Evolutionary conservation across 495 filamentous ascomycete genomes (phyloP).

Genomic region (Choiromyces venosus): DNA sequence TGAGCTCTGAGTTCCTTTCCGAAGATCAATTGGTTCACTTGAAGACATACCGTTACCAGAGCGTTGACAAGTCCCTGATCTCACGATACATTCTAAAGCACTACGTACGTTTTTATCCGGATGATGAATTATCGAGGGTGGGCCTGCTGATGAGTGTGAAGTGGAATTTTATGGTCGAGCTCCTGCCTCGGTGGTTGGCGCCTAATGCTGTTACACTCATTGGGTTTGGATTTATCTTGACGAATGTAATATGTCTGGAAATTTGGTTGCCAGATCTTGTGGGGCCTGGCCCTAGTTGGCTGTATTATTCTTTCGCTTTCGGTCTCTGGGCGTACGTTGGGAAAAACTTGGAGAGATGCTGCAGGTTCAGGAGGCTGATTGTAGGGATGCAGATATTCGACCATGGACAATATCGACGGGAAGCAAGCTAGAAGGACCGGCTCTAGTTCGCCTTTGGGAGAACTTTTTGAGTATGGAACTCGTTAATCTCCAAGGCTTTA

Average conservation of each 20-base stretch:
- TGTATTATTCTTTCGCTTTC: slow-evolving; percentile 91
- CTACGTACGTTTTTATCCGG: slow-evolving; percentile 60
- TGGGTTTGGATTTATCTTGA: slow-evolving; percentile 89
- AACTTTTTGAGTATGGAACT: slow-evolving; percentile 77
- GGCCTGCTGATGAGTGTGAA: slow-evolving; percentile 44
- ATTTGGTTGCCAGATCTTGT: slow-evolving; percentile 85
- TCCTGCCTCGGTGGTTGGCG: slow-evolving; percentile 90
- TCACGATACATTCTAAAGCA: slow-evolving; percentile 89
- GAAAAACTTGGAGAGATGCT: neutral
- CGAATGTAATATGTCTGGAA: slow-evolving; percentile 72
- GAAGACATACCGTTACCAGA: slow-evolving; percentile 92
- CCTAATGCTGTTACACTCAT: slow-evolving; percentile 96
- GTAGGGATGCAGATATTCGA: slow-evolving; percentile 65
- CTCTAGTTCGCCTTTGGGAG: slow-evolving; percentile 87
- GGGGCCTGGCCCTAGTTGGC: slow-evolving; percentile 86
- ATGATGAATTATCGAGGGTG: neutral
- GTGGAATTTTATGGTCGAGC: slow-evolving; percentile 96
- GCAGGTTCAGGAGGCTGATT: slow-evolving; percentile 21
- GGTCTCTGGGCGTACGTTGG: slow-evolving; percentile 77
- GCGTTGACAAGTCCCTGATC: slow-evolving; percentile 92
- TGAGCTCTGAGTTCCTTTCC: slow-evolving; percentile 57
- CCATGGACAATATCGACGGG: slow-evolving; percentile 96
- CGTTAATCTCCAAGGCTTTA: neutral
- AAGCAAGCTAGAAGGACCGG: slow-evolving; percentile 95
- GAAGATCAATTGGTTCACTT: slow-evolving; percentile 73